These are phyloP conservation scores for Cryptococcus maquisensis DNA, from an alignment of 1,284 basidiomycete genomes.

Conservation along the genomic window DNA sequence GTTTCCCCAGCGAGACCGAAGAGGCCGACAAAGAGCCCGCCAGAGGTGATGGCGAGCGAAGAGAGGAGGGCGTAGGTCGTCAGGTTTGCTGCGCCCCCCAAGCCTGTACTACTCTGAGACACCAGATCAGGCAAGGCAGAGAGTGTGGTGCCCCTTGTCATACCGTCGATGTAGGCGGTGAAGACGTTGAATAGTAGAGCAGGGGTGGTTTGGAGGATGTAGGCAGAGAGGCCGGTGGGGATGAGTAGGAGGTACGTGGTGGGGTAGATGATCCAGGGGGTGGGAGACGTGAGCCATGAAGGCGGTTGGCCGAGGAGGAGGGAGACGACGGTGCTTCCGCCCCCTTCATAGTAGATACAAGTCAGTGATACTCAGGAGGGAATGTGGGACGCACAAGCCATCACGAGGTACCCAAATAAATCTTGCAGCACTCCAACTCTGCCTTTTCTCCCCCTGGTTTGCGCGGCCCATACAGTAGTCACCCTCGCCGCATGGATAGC, in stretches of 20 bases:
- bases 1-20: slow-evolving; percentile 25
- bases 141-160: slow-evolving; percentile 31
- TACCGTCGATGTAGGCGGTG: slow-evolving; percentile 29
- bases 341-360: slow-evolving; percentile 27
- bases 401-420: slow-evolving; percentile 36
- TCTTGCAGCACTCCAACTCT: slow-evolving; percentile 30
- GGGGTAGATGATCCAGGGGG: slow-evolving; percentile 38
- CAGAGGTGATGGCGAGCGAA: slow-evolving; percentile 31
- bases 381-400: slow-evolving; percentile 34
- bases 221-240: slow-evolving; percentile 26
- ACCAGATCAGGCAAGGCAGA: slow-evolving; percentile 21
- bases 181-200: slow-evolving; percentile 28
- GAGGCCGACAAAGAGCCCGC: slow-evolving; percentile 31
- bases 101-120: background rate
- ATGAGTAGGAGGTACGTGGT: slow-evolving; percentile 30
- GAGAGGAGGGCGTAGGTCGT: slow-evolving; percentile 33
- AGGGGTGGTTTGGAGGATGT: slow-evolving; percentile 24
- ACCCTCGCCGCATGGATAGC: slow-evolving; percentile 38
- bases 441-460: slow-evolving; percentile 18
- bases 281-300: slow-evolving; percentile 38
- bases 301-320: slow-evolving; percentile 38
- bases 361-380: background rate
- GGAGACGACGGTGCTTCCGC: slow-evolving; percentile 35
- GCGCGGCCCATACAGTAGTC: slow-evolving; percentile 30
- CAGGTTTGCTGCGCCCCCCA: slow-evolving; percentile 6